Base-by-base conservation (phyloP, 768 basidiomycete species). In the Phanerochaete carnosa region DNA sequence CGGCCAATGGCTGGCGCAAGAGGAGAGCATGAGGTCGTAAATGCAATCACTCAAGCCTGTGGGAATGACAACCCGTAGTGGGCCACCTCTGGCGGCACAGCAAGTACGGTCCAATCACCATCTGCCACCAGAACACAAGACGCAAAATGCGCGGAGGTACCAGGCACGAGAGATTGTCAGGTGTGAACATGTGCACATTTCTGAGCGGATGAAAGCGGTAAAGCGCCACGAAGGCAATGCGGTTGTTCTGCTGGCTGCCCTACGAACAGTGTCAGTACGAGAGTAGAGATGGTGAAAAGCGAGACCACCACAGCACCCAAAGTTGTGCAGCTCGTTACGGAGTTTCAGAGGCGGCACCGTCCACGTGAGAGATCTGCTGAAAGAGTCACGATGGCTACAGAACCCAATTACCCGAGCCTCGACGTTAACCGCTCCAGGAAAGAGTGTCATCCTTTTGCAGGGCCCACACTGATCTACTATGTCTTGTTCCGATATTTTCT, bases 401-500 rank as follows among this genome's bases (percentile, higher is more conserved):
- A n/a, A n/a, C n/a, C n/a, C n/a, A n/a, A n/a, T n/a, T n/a, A n/a
- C n/a, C n/a, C n/a, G n/a, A n/a, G n/a, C n/a, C n/a, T n/a, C n/a
- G n/a, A 74, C 72, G 69, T 73, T 72, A 89, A 89, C 89, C 88
- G 90, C 89, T 90, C 89, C 88, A 88, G 87, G 83, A 89, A 90
- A 92, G 90, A 90, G 92, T 95, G 94, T 95, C 94, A 95, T 96
- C 94, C 95, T 96, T 97, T 94, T 96, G 95, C 94, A 96, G 94
- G 95, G 94, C 93, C 95, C 92, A 96, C 96, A 94, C 94, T 95
- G 94, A 96, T 95, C 94, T 95, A 95, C 94, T 96, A 94, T 94
- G 94, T 95, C 95, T 95, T 90, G 92, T 94, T 95, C 91, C 93
- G 94, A 94, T 90, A 92, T 94, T 94, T 90, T 89, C 88, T 86